Base-by-base conservation (phyloP, 2,329 filamentous ascomycete genomes). In the Tolypocladium endophyticum region DNA sequence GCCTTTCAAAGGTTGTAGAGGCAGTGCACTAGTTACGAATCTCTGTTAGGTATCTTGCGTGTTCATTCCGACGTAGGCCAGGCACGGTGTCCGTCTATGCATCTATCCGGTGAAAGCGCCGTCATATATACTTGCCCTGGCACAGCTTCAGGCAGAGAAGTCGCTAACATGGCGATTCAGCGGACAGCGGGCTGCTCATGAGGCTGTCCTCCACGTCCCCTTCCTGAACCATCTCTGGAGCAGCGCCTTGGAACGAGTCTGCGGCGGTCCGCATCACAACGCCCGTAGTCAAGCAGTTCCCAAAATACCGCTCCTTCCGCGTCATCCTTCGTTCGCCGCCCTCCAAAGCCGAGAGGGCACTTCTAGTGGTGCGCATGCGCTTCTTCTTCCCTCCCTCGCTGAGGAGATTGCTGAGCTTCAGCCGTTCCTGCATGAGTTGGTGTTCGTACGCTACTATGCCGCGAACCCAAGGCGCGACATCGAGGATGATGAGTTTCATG, bases 381-480 rank as follows among this genome's bases (percentile, higher is more conserved):
- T 78, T 81, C 25, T 66, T 64, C 56, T 66, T 69, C 18, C 80
- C 81, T 7, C 82, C 82, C 63, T 86, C 82, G 58, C 82, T 84
- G 16, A 89, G 73, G 1, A 91, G 71, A 58, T 79, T 84, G 64
- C 84, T 85, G 12, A 89, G 72, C 23, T 81, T 80, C 9, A 83
- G 70, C 14, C 90, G 83, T 63, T 90, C 84, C 62, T 84, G 78
- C 67, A 91, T 87, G 1, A 94, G 80, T 1, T 79, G 80, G 25
- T 85, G 76, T 66, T 97, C 93, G 68, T 87, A 89, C 0, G 86
- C 80, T 2, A 93, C 86, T 61, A 99, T 97, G 43, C 82, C 81
- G 14, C 95, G 88, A n/a, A 97, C 83, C 71, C 90, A 97, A 0
- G 95, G 94, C 0, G 92, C 92, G 2, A 97, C 78, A 63, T 99